A percentile compares a stretch with the other conserved stretches of the same genome.
These are phyloP conservation scores for Diplosphaera chodatii DNA, from an alignment of 139 green algal species.

Conservation along the genomic window DNA sequence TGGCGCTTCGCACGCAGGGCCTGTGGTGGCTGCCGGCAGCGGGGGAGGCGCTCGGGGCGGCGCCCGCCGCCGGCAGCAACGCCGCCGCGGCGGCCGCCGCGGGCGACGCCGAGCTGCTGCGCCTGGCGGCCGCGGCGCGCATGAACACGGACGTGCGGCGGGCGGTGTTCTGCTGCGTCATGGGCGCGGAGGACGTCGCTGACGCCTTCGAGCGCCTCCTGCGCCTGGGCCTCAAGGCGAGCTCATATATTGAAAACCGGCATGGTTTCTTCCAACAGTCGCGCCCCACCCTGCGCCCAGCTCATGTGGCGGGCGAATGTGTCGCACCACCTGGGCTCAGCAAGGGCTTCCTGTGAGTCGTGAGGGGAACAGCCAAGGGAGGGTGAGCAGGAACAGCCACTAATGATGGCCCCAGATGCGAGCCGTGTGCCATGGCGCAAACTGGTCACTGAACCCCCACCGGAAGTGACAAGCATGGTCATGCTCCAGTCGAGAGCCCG, in stretches of 20 bases:
- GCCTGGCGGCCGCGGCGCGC: constrained; percentile 48
- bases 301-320: no score
- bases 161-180: constrained; percentile 68
- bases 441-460: no score
- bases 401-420: no score
- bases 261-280: no score
- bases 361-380: no score
- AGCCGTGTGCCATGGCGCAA: no score
- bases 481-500: constrained; percentile 52
- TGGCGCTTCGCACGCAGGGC: no score
- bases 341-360: no score
- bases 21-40: constrained; percentile 60
- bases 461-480: neutral
- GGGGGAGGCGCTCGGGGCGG: constrained; percentile 16
- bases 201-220: constrained; percentile 75
- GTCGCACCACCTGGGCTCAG: no score
- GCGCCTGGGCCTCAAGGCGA: constrained; percentile 67
- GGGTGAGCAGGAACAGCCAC: no score
- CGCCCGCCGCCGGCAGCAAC: neutral
- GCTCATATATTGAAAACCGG: no score
- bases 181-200: constrained; percentile 66
- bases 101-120: constrained; percentile 42
- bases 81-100: neutral
- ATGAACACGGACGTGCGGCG: constrained; percentile 62
- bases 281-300: no score